These are phyloP conservation scores for Backusella macrospora DNA, from an alignment of 192 early-diverging fungal genomes.

Conservation along the genomic window DNA sequence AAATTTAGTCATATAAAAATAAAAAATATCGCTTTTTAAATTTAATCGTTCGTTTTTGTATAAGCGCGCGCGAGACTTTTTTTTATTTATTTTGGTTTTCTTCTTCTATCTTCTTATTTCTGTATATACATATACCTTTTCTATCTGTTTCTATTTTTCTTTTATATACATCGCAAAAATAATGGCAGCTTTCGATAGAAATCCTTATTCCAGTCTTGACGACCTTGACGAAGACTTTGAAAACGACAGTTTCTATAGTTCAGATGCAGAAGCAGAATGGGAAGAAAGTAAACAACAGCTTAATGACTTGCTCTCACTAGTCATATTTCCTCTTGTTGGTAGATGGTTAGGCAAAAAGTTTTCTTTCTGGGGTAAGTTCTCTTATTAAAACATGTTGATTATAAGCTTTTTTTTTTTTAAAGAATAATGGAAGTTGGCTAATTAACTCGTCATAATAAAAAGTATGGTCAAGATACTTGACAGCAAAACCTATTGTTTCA, in stretches of 20 bases:
- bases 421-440: too few species aligned
- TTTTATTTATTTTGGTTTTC: too few species aligned
- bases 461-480: conserved; percentile 24
- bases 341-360: conserved; percentile 55
- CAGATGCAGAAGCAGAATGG: conserved; percentile 56
- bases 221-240: conserved; percentile 31
- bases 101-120: too few species aligned
- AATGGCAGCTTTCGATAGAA: conserved; percentile 2
- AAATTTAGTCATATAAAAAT: too few species aligned
- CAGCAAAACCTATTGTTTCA: neutral
- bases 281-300: conserved; percentile 57
- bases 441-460: neutral
- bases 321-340: conserved; percentile 56
- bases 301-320: conserved; percentile 47
- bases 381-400: neutral
- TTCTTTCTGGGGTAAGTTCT: conserved; percentile 51
- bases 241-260: conserved; percentile 24
- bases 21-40: too few species aligned
- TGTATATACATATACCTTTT: too few species aligned
- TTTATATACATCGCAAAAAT: neutral
- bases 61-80: too few species aligned
- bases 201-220: conserved; percentile 21
- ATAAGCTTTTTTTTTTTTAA: neutral
- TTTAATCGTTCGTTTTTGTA: too few species aligned
- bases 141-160: too few species aligned